phyloP scores from a whole-genome alignment of 768 basidiomycete species.

The Cyclocybe aegerita region DNA sequence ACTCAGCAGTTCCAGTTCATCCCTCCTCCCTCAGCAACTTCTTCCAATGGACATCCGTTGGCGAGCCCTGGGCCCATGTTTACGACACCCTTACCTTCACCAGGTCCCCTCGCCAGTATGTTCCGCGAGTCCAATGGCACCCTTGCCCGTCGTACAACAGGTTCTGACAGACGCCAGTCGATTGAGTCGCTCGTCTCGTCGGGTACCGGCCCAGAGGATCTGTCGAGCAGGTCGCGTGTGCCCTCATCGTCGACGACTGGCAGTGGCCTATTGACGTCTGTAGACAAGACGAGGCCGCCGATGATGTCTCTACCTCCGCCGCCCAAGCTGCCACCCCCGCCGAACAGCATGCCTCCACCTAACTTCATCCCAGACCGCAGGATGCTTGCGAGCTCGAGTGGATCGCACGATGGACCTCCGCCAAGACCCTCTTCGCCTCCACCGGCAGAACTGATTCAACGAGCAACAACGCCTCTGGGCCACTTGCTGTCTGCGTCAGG shows the following conservation, averaged over 20 bases:
- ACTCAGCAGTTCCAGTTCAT: conserved; percentile 69
- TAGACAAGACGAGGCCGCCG: conserved; percentile 82
- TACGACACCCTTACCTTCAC: conserved; percentile 36
- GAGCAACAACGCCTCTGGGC: conserved; percentile 86
- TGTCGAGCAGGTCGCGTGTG: conserved; percentile 52
- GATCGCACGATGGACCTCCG: conserved; percentile 64
- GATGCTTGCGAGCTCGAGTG: conserved; percentile 38
- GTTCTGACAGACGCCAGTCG: conserved; percentile 66
- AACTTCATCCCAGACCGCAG: conserved; percentile 72
- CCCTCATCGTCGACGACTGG: conserved; percentile 43
- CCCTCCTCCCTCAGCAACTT: conserved; percentile 37
- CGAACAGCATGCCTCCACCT: conserved; percentile 72
- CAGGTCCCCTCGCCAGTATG: conserved; percentile 34
- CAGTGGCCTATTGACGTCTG: conserved; percentile 39
- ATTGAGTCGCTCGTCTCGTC: conserved; percentile 69
- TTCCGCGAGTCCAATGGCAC: conserved; percentile 53
- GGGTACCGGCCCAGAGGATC: conserved; percentile 43
- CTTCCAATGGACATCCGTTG: conserved; percentile 26
- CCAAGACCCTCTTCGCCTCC: conserved; percentile 92
- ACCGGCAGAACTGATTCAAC: conserved; percentile 87
- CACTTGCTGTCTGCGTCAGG: conserved; percentile 57
- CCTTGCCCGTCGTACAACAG: conserved; percentile 50
- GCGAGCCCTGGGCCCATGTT: conserved; percentile 21
- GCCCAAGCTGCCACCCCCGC: conserved; percentile 72
- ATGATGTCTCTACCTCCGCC: conserved; percentile 85